Conservation (phyloP, 1,139 yeast genomes). For the Candida sanyaensis region DNA sequence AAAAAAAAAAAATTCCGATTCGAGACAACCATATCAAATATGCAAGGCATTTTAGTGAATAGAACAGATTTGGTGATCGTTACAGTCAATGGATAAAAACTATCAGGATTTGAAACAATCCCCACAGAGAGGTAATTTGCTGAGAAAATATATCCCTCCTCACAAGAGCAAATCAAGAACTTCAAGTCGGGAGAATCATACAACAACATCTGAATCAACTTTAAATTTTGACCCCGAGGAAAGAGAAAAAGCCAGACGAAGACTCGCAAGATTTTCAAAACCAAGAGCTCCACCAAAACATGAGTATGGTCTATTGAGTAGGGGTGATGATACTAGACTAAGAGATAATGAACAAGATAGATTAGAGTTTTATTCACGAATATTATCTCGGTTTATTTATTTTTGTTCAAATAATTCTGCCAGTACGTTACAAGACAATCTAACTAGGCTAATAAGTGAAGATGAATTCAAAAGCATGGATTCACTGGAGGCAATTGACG, state of each 20-base stretch:
- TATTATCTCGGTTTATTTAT: conserved; percentile 30
- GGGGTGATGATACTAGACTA: conserved; percentile 58
- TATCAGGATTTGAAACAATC: conserved; percentile 2
- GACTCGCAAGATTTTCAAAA: conserved; percentile 21
- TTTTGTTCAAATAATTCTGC: conserved; percentile 28
- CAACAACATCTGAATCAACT: background rate
- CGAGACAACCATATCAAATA: background rate
- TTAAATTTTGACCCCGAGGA: conserved; percentile 8
- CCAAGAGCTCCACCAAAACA: conserved; percentile 7
- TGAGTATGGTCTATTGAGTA: conserved; percentile 53
- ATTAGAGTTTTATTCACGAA: conserved; percentile 34
- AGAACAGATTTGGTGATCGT: too few species aligned
- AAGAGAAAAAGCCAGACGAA: conserved; percentile 14
- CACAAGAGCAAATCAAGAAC: conserved; percentile 2
- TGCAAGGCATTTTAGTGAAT: too few species aligned
- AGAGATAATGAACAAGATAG: conserved; percentile 46
- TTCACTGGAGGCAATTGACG: background rate
- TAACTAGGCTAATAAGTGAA: conserved; percentile 16
- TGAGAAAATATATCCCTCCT: conserved; percentile 10
- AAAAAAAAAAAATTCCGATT: background rate
- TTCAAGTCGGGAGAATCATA: conserved; percentile 1
- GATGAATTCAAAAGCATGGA: conserved; percentile 7
- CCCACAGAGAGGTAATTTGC: background rate
- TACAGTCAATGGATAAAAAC: background rate
- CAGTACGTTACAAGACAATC: conserved; percentile 17